Conservation (phyloP, 1,139 yeast genomes). For the Lodderomyces margitis region DNA sequence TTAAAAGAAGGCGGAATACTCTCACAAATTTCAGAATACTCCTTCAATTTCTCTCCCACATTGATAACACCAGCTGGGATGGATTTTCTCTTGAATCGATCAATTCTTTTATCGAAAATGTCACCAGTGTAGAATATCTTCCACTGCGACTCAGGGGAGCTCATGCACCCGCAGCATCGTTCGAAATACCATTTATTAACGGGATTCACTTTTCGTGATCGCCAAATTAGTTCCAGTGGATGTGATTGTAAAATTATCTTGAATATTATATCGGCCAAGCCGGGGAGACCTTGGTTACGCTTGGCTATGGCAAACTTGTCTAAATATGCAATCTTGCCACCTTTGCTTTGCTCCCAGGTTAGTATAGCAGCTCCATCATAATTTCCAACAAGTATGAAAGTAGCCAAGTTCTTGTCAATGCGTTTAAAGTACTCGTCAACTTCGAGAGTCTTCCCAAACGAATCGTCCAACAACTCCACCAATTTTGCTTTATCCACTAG, state of each 20-base stretch:
- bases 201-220: conserved; percentile 81
- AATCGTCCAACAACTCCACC: conserved; percentile 65
- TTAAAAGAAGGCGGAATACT: conserved; percentile 34
- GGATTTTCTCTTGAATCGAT: conserved; percentile 20
- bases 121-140: conserved; percentile 67
- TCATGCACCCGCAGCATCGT: conserved; percentile 72
- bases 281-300: conserved; percentile 83
- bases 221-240: conserved; percentile 80
- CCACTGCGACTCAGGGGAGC: conserved; percentile 58
- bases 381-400: conserved; percentile 83
- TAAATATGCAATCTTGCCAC: conserved; percentile 55
- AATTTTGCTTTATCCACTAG: conserved; percentile 57
- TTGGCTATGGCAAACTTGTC: conserved; percentile 92
- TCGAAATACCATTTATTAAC: conserved; percentile 98
- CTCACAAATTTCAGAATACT: conserved; percentile 33
- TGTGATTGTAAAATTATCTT: conserved; percentile 71
- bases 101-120: conserved; percentile 36
- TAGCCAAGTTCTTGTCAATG: conserved; percentile 65
- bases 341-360: conserved; percentile 57
- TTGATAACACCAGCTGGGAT: conserved; percentile 21
- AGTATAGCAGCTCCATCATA: conserved; percentile 94
- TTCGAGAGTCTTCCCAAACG: conserved; percentile 72
- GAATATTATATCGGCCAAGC: conserved; percentile 90
- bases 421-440: conserved; percentile 62
- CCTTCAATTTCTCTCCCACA: conserved; percentile 27